Evolutionary conservation across 2,329 filamentous ascomycete species (phyloP).

Genomic region (Orbilia blumenaviensis): DNA sequence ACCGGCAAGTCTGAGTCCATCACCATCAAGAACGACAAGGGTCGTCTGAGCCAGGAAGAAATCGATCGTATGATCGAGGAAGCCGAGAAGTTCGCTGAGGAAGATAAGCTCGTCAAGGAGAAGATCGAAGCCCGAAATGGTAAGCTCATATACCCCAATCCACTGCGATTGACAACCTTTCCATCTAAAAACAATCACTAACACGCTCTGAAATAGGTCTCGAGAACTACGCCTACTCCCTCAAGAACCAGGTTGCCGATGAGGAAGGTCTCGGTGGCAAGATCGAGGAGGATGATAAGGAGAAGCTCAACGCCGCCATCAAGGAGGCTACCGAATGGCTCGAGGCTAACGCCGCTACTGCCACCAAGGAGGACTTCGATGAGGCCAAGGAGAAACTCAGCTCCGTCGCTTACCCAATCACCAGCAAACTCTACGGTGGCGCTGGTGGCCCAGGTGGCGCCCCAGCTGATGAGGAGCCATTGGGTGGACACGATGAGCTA

Average conservation of each 20-base stretch:
- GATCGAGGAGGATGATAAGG: conserved; percentile 98
- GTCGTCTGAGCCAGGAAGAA: conserved; percentile 92
- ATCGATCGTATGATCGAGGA: conserved; percentile 99
- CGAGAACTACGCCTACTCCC: conserved; percentile 98
- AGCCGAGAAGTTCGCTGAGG: conserved; percentile 98
- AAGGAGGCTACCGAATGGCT: conserved; percentile 98
- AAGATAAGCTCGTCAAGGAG: conserved; percentile 97
- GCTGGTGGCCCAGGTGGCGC: conserved; percentile 70
- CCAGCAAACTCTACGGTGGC: conserved; percentile 89
- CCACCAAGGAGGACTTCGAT: conserved; percentile 88
- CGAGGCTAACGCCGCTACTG: conserved; percentile 84
- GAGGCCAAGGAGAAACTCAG: conserved; percentile 99
- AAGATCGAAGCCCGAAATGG: conserved; percentile 94
- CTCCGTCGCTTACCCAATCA: conserved; percentile 96
- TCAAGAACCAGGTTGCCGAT: conserved; percentile 99
- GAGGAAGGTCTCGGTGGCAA: conserved; percentile 96
- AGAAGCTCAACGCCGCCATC: conserved; percentile 90
- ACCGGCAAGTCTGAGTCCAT: conserved; percentile 97
- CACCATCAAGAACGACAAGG: conserved; percentile 99
- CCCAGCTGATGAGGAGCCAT: conserved; percentile 72
- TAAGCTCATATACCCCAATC: conserved; percentile 11
- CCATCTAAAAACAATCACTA: conserved; percentile 9
- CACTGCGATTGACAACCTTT: background rate
- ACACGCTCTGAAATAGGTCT: conserved; percentile 65
- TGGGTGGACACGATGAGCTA: conserved; percentile 77